Percentiles rank a stretch among this genome's conserved stretches.
These are phyloP conservation scores for Spergularia azorica DNA, from an alignment of 179 eudicot species.

Conservation along the genomic window DNA sequence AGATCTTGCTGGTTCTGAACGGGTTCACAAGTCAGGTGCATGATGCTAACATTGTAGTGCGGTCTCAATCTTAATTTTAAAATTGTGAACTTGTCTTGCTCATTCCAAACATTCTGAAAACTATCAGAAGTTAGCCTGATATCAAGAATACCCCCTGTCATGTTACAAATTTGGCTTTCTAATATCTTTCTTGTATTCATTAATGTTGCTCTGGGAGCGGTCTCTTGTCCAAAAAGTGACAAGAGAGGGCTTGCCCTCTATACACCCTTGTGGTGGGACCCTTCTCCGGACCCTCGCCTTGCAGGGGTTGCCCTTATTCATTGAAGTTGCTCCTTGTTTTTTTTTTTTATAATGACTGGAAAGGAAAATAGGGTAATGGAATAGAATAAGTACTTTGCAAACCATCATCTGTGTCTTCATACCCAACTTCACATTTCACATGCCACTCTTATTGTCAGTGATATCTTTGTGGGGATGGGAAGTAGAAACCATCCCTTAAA, in stretches of 20 bases:
- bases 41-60: slow-evolving; percentile 14
- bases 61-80: slow-evolving; percentile 4
- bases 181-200: not conserved
- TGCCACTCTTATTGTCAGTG: not conserved
- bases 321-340: not conserved
- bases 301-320: no score
- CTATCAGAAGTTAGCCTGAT: slow-evolving; percentile 8
- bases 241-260: no score
- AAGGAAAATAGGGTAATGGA: not conserved
- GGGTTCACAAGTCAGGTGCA: slow-evolving; percentile 93
- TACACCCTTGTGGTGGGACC: no score
- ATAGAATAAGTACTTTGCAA: no score
- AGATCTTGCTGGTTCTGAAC: slow-evolving; percentile 99
- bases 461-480: not conserved
- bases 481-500: not conserved
- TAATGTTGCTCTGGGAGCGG: not conserved
- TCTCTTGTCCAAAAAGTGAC: no score
- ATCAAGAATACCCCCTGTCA: not conserved
- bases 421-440: not conserved
- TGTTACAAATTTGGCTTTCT: not conserved
- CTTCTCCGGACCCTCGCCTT: no score
- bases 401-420: no score
- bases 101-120: not conserved
- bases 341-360: not conserved
- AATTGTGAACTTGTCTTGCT: not conserved